phyloP scores from a whole-genome alignment of 202 grass and related monocot species.

The Panicum hallii region DNA sequence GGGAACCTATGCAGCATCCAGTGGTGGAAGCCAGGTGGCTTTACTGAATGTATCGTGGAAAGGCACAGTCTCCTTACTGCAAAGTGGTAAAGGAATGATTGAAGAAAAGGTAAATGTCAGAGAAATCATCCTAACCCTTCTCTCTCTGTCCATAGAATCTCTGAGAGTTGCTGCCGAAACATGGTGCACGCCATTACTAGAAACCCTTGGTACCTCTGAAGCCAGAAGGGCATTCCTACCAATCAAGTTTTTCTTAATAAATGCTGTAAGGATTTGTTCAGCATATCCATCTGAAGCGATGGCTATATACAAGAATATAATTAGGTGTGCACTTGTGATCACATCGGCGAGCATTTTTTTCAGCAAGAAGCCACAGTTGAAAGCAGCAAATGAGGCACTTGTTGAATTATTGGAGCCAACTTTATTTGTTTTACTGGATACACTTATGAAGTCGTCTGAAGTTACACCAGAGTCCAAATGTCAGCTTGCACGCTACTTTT shows the following conservation, averaged over 20 bases:
- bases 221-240: constrained; percentile 91
- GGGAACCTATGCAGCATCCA: constrained; percentile 77
- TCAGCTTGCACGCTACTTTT: constrained; percentile 65
- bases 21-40: constrained; percentile 75
- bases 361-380: constrained; percentile 64
- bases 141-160: constrained; percentile 73
- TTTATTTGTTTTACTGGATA: constrained; percentile 77
- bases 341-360: constrained; percentile 75
- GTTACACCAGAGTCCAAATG: constrained; percentile 62
- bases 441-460: constrained; percentile 72
- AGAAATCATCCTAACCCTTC: constrained; percentile 72
- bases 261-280: constrained; percentile 86
- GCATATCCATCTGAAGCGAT: constrained; percentile 72
- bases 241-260: constrained; percentile 97
- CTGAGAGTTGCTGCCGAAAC: constrained; percentile 64
- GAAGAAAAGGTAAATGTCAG: constrained; percentile 61
- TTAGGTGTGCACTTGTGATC: constrained; percentile 63
- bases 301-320: constrained; percentile 63
- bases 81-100: constrained; percentile 78
- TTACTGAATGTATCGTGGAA: constrained; percentile 94
- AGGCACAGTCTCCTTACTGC: constrained; percentile 84
- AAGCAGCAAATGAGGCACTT: constrained; percentile 75
- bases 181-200: constrained; percentile 50
- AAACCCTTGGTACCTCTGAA: constrained; percentile 59
- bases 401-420: constrained; percentile 80